Evolutionary conservation across 345 rosid species (phyloP).

Genomic region (Dipteronia sinensis): DNA sequence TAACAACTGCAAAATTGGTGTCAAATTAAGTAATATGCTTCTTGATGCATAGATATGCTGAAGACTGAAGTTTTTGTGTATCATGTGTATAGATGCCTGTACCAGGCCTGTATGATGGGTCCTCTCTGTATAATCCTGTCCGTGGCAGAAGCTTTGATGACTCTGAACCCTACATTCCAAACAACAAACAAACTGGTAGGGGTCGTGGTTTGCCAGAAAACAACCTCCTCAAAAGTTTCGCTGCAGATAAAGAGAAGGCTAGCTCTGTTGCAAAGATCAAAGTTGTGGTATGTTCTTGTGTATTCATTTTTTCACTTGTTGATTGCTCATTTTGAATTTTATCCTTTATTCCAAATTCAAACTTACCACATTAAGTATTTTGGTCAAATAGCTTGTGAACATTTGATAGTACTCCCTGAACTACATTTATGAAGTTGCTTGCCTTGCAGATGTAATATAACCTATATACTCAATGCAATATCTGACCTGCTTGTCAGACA

Average conservation of each 20-base stretch:
- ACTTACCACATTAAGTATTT: neutral
- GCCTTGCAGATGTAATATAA: conserved; percentile 14
- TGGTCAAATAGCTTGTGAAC: conserved; percentile 13
- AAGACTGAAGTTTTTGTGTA: conserved; percentile 18
- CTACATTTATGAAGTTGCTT: conserved; percentile 10
- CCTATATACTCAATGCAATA: neutral
- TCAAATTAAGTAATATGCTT: neutral
- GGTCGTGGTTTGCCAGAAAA: conserved; percentile 66
- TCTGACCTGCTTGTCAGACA: conserved; percentile 11
- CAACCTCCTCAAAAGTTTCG: conserved; percentile 65
- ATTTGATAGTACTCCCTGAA: neutral
- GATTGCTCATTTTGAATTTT: neutral
- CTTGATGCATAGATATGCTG: conserved; percentile 7
- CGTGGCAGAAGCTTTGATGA: conserved; percentile 86
- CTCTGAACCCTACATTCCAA: conserved; percentile 57
- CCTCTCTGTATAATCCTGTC: conserved; percentile 64
- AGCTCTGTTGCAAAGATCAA: conserved; percentile 96
- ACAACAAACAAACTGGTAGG: conserved; percentile 69
- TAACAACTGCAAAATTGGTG: neutral
- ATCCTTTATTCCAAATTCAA: neutral
- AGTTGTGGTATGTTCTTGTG: conserved; percentile 80
- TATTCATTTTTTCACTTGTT: neutral
- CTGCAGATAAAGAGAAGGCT: conserved; percentile 78
- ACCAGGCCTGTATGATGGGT: conserved; percentile 57
- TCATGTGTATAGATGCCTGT: conserved; percentile 58